A percentile compares a stretch with the other conserved stretches of the same genome.
Conservation (phyloP, 1,284 basidiomycete genomes). For the Sporisorium iseilematis-ciliati region DNA sequence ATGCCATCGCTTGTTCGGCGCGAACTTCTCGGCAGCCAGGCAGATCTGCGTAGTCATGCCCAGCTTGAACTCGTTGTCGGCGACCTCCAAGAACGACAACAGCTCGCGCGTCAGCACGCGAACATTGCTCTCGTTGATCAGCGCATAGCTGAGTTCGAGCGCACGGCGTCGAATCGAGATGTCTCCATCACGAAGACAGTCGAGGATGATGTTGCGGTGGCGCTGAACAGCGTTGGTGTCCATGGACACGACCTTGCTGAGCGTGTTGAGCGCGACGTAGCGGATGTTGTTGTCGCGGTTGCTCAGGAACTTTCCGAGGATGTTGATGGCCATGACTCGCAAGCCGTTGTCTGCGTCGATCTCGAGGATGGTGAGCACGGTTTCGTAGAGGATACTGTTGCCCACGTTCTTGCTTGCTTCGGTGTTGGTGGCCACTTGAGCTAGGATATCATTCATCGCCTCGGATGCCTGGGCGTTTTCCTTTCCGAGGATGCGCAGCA, state of each 20-base stretch:
- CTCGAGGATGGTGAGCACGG: slow-evolving; percentile 95
- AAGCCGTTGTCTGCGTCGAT: slow-evolving; percentile 96
- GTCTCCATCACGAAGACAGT: slow-evolving; percentile 97
- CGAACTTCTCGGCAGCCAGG: slow-evolving; percentile 93
- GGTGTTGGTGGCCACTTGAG: slow-evolving; percentile 98
- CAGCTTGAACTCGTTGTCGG: slow-evolving; percentile 98
- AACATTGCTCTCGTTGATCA: slow-evolving; percentile 96
- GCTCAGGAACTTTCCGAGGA: slow-evolving; percentile 96
- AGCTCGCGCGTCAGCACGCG: slow-evolving; percentile 91
- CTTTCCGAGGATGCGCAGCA: slow-evolving; percentile 87
- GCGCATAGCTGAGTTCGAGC: slow-evolving; percentile 94
- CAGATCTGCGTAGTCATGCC: slow-evolving; percentile 98
- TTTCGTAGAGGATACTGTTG: slow-evolving; percentile 97
- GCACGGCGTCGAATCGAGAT: slow-evolving; percentile 97
- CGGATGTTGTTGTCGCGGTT: slow-evolving; percentile 99
- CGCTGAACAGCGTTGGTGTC: slow-evolving; percentile 98
- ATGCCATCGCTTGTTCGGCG: slow-evolving; percentile 98
- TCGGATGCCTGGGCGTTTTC: slow-evolving; percentile 88
- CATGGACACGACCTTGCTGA: slow-evolving; percentile 98
- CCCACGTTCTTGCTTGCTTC: slow-evolving; percentile 98
- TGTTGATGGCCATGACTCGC: slow-evolving; percentile 99
- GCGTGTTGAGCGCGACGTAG: slow-evolving; percentile 96
- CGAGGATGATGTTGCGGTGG: slow-evolving; percentile 96
- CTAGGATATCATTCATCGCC: slow-evolving; percentile 97
- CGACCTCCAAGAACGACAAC: slow-evolving; percentile 94